phyloP scores from a whole-genome alignment of 441 rosid species.

The Cnidoscolus chayamansa region DNA sequence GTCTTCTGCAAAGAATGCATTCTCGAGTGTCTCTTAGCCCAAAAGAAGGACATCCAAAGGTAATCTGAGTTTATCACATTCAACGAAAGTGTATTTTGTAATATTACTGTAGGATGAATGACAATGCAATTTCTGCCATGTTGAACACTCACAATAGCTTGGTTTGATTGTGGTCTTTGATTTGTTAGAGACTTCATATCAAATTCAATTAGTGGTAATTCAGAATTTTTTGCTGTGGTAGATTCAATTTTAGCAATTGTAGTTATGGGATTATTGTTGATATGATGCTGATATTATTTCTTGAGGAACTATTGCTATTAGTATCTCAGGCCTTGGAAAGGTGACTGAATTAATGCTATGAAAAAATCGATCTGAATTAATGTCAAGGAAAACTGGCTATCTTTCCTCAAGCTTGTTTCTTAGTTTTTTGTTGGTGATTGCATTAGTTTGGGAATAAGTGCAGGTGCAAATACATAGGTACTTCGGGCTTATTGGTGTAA shows the following conservation, averaged over 20 bases:
- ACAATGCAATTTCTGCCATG: too few relatives aligned
- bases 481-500: background rate
- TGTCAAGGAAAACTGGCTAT: background rate
- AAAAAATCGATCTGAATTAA: background rate
- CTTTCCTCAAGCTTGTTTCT: background rate
- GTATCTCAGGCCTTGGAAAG: too few relatives aligned
- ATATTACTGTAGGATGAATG: background rate
- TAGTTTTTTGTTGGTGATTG: background rate
- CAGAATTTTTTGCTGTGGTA: background rate
- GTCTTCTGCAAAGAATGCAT: constrained; percentile 81
- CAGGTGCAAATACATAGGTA: background rate
- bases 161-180: too few relatives aligned
- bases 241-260: background rate
- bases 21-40: constrained; percentile 73
- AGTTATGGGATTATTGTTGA: background rate
- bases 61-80: constrained; percentile 12
- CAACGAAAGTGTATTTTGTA: background rate
- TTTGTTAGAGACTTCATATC: too few relatives aligned
- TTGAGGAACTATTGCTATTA: background rate
- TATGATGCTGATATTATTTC: background rate
- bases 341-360: background rate
- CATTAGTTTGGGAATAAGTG: background rate
- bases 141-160: too few relatives aligned
- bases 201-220: too few relatives aligned
- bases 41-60: constrained; percentile 88